Conservation (phyloP, 768 basidiomycete genomes). For the Suillus decipiens region DNA sequence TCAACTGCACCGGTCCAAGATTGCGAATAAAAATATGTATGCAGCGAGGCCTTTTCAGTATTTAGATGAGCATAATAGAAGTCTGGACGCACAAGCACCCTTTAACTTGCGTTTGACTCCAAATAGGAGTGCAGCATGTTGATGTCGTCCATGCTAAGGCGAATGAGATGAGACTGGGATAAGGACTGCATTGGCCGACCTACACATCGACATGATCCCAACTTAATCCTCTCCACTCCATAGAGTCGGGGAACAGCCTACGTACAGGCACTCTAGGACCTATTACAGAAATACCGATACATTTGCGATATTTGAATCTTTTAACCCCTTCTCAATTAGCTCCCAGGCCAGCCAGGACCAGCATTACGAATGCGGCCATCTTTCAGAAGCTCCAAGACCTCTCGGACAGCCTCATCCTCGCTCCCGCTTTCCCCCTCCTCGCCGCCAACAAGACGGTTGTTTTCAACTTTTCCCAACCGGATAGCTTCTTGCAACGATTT, state of each 20-base stretch:
- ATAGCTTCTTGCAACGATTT: conserved; percentile 54
- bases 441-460: conserved; percentile 51
- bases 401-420: conserved; percentile 51
- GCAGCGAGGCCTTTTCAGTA: not conserved
- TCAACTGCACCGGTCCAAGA: conserved; percentile 73
- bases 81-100: conserved; percentile 51
- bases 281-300: no score
- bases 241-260: no score
- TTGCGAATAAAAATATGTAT: conserved; percentile 65
- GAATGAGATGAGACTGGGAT: no score
- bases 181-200: no score
- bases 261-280: no score
- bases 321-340: no score
- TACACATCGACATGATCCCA: no score
- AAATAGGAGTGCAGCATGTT: conserved; percentile 67
- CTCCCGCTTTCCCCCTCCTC: conserved; percentile 54
- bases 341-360: conserved; percentile 39
- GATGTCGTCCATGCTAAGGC: conserved; percentile 60
- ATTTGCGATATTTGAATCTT: no score
- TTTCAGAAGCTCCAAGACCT: conserved; percentile 51
- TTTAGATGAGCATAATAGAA: conserved; percentile 4
- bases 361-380: conserved; percentile 50
- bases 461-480: conserved; percentile 57
- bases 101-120: conserved; percentile 74
- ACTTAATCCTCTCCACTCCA: no score